Evolutionary conservation across 2,329 filamentous ascomycete genomes (phyloP), one percentile per base, ranked within the genome.

Genomic region (Scorias spongiosa): DNA sequence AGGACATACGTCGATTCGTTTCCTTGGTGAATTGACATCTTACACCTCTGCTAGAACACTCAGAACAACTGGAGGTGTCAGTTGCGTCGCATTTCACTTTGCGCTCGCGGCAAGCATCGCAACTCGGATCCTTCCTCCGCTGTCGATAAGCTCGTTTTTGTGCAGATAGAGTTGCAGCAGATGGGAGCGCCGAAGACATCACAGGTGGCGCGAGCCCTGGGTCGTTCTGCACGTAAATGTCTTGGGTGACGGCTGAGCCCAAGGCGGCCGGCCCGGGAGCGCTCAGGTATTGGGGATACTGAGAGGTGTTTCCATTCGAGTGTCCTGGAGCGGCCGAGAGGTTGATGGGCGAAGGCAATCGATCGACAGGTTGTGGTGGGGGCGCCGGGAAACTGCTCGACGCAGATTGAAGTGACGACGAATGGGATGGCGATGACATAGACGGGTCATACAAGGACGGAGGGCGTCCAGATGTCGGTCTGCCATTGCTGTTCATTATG

Each of bases 21-120:
- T 98, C 91, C 66, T 98, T 98, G 41, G 91, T 98, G 61, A 98
- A 98, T 59, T 96, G 89, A 60, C 91, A 98, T 63, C 93, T 93
- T 51, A 96, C 89, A 59, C 89, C 93, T 51, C 91, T 81, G 61
- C 88, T 95, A 4, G 86, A 91, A 66, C 91, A 98, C 65, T 98
- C 91, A 1, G 91, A 95, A 63, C 91, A 98, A 64, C 89, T 94
- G 10, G 84, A 81, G 14, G 85, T 94, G 61, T 96, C 91, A 12
- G 91, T 96, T 29, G 91, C 91, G 68, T 98, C 91, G 63, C 91
- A 98, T 73, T 80, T 80, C 51, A 80, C 76, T 64, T 81, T 81
- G 40, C 77, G 72, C 58, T 98, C 91, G 47, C 91, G 77, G 61
- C 91, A 98, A 42, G 91, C 91, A 68, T 98, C 91, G 63, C 91